Evolutionary conservation across 2,329 filamentous ascomycete genomes (phyloP), one percentile per base, ranked within the genome.

Genomic region (Tolypocladium ovalisporum): DNA sequence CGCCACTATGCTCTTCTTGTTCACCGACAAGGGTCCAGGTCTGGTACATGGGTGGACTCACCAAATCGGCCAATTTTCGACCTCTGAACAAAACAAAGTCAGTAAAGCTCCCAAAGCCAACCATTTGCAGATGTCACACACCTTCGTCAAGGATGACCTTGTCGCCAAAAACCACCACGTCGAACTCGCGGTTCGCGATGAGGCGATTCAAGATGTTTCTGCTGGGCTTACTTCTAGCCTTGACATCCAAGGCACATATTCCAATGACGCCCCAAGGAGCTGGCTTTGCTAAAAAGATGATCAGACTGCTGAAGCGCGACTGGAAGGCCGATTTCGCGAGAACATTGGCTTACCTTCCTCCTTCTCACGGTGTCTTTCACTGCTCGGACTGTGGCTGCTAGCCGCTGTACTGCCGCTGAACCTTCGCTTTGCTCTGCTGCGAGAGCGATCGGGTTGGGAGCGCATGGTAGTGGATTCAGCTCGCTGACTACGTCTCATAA

Each of bases 61-160:
- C 82, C 90, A 95, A 56, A 96, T 85, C 22, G 92, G 92, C 92
- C 92, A 97, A 69, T 97, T 96, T 73, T 96, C 91, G 57, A 97
- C 88, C 61, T 89, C 89, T 84, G 59, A 32, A 40, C 34, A 40
- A 36, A 53, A 42, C 39, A 15, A 9, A 61, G 22, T 56, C n/a
- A 56, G 55, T 22, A 7, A 34, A n/a, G 9, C 4, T 13, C 19
- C 22, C 6, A 19, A 15, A 7, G 2, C n/a, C 17, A 34, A 22
- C 4, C 27, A 24, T 34, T 7, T 22, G 19, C 47, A 7, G 19
- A 35, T 22, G 47, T 15, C 19, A 40, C 57, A 13, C 37, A 83
- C 82, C 82, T 81, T 99, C 94, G 67, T 99, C 94, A 39, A 99
- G 79, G 64, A 99, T 99, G 49, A 97, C 93, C 74, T 99, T 99